Evolutionary conservation across 352 stramenopile genomes (phyloP).

Genomic region (Aphanomyces stellatus): DNA sequence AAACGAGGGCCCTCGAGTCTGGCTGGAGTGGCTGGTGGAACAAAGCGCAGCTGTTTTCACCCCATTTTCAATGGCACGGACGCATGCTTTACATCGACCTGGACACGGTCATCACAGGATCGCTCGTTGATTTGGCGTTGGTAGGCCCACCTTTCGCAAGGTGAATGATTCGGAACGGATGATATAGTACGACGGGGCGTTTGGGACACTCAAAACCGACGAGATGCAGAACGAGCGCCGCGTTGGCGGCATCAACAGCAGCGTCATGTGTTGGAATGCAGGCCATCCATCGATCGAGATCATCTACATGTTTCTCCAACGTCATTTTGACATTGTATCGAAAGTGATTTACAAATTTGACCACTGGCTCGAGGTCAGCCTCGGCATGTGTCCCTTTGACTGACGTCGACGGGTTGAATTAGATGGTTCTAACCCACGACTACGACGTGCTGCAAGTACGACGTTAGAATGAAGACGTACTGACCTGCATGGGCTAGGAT

Average conservation of each 20-base stretch:
- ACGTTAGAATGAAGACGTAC: slow-evolving; percentile 21
- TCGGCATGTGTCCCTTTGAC: background rate
- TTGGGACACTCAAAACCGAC: slow-evolving; percentile 49
- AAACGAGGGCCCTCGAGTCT: slow-evolving; percentile 24
- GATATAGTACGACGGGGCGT: slow-evolving; percentile 12
- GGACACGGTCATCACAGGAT: slow-evolving; percentile 61
- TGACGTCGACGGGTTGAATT: background rate
- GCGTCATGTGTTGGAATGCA: slow-evolving; percentile 47
- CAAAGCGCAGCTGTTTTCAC: slow-evolving; percentile 61
- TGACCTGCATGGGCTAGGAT: slow-evolving; percentile 34
- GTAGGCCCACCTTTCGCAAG: slow-evolving; percentile 17
- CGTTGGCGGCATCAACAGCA: slow-evolving; percentile 59
- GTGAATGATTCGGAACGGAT: slow-evolving; percentile 3
- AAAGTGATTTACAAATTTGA: slow-evolving; percentile 81
- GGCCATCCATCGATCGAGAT: background rate
- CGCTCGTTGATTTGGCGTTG: slow-evolving; percentile 26
- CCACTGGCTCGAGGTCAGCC: slow-evolving; percentile 66
- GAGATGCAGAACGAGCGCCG: slow-evolving; percentile 62
- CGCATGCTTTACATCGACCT: slow-evolving; percentile 62
- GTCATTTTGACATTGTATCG: slow-evolving; percentile 30
- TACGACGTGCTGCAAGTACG: background rate
- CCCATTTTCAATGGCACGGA: slow-evolving; percentile 14
- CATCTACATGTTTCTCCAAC: slow-evolving; percentile 34
- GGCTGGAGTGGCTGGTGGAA: slow-evolving; percentile 72
- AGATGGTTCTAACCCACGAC: background rate